A percentile compares a stretch with the other conserved stretches of the same genome.
Conservation (phyloP, 176 grass and related monocot genomes). For the Oropetium thomaeum region DNA sequence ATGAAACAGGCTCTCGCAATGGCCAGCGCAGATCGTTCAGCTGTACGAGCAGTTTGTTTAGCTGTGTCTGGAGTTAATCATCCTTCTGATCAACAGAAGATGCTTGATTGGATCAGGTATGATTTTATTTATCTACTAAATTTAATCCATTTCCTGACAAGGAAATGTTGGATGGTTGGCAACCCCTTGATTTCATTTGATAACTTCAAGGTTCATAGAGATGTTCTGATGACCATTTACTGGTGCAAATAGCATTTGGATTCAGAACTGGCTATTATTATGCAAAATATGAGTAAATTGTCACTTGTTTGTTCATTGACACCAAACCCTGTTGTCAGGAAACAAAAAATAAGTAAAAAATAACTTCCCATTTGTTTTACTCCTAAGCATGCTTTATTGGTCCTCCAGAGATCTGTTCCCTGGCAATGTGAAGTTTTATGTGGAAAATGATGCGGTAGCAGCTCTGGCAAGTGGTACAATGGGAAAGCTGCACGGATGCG, state of each 20-base stretch:
- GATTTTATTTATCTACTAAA: slow-evolving; percentile 18
- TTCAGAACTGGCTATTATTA: not conserved
- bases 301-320: slow-evolving; percentile 10
- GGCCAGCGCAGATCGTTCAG: slow-evolving; percentile 46
- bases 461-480: slow-evolving; percentile 93
- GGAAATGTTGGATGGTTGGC: not conserved
- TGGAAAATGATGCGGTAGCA: slow-evolving; percentile 95
- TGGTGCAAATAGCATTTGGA: too few species aligned
- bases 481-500: slow-evolving; percentile 93
- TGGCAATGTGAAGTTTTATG: slow-evolving; percentile 64
- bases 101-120: slow-evolving; percentile 89
- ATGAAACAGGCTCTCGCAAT: slow-evolving; percentile 64
- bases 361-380: not conserved
- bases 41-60: slow-evolving; percentile 86
- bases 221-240: not conserved
- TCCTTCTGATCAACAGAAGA: slow-evolving; percentile 78
- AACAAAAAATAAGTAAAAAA: not conserved
- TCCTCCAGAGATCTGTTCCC: slow-evolving; percentile 69
- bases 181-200: slow-evolving; percentile 5
- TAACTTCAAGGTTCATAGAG: not conserved
- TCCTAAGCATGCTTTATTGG: slow-evolving; percentile 24
- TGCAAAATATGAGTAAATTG: not conserved
- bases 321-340: not conserved
- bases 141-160: not conserved
- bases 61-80: slow-evolving; percentile 93